Percentiles rank a stretch among this genome's conserved stretches.
Conservation (phyloP, 306 rosid genomes). For the Fagus sylvatica region DNA sequence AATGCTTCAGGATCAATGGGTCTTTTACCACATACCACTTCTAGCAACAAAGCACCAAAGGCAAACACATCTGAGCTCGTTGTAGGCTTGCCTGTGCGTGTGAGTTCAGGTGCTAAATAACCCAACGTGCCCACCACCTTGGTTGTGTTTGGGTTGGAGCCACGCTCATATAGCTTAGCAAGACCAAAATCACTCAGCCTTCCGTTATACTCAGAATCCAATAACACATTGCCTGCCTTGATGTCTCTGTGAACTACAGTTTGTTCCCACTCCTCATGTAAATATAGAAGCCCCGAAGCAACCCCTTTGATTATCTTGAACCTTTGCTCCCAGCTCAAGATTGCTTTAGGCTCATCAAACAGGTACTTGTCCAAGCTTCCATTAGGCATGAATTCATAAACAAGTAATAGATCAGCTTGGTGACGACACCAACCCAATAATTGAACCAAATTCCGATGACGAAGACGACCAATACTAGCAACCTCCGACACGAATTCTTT, state of each 20-base stretch:
- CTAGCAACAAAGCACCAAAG: conserved; percentile 36
- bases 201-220: conserved; percentile 32
- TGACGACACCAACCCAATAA: conserved; percentile 41
- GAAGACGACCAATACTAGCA: conserved; percentile 32
- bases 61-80: conserved; percentile 37
- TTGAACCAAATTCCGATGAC: conserved; percentile 34
- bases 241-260: conserved; percentile 37
- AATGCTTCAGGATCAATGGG: conserved; percentile 26
- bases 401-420: conserved; percentile 26
- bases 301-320: conserved; percentile 29
- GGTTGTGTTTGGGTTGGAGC: conserved; percentile 32
- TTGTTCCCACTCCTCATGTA: conserved; percentile 42
- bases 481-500: conserved; percentile 32
- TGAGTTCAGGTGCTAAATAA: conserved; percentile 36
- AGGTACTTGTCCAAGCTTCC: conserved; percentile 36
- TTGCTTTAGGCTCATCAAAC: conserved; percentile 27
- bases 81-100: conserved; percentile 29
- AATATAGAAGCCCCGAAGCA: conserved; percentile 39
- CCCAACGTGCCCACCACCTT: conserved; percentile 40
- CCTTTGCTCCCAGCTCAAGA: conserved; percentile 35
- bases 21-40: conserved; percentile 36
- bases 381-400: conserved; percentile 39
- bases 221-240: conserved; percentile 37
- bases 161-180: conserved; percentile 35
- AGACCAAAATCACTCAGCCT: conserved; percentile 38